Percentiles rank a stretch among this genome's conserved stretches.
Conservation (phyloP, 495 filamentous ascomycete genomes). For the Apodospora peruviana region DNA sequence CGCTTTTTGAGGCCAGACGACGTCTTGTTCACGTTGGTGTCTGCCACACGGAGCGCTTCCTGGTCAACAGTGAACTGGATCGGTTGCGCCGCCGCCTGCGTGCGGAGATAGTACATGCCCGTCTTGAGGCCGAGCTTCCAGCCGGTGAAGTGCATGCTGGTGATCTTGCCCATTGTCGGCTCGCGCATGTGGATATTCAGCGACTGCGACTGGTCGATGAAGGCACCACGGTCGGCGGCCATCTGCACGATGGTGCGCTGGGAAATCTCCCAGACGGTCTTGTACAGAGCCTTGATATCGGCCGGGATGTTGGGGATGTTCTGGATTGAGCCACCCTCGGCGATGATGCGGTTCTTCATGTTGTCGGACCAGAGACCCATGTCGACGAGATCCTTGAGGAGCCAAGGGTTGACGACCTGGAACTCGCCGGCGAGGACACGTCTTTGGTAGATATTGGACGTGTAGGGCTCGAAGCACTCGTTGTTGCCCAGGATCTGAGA, state of each 20-base stretch:
- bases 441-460: slow-evolving; percentile 98
- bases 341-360: slow-evolving; percentile 99
- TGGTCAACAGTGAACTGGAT: slow-evolving; percentile 99
- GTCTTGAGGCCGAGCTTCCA: slow-evolving; percentile 99
- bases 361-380: slow-evolving; percentile 98
- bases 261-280: slow-evolving; percentile 99
- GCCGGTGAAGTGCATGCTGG: slow-evolving; percentile 97
- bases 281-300: slow-evolving; percentile 96
- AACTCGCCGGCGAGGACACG: slow-evolving; percentile 98
- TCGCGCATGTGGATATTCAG: slow-evolving; percentile 99
- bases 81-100: slow-evolving; percentile 90
- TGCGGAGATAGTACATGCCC: slow-evolving; percentile 99
- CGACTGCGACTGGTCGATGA: slow-evolving; percentile 97
- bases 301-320: slow-evolving; percentile 92
- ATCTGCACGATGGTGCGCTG: slow-evolving; percentile 93
- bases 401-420: slow-evolving; percentile 98
- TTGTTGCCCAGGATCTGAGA: slow-evolving; percentile 97
- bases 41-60: slow-evolving; percentile 83
- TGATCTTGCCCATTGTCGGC: slow-evolving; percentile 99
- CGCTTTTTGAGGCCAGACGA: slow-evolving; percentile 62
- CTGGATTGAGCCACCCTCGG: slow-evolving; percentile 92
- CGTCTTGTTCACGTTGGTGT: slow-evolving; percentile 70
- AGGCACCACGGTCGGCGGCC: slow-evolving; percentile 96
- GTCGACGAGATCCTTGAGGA: slow-evolving; percentile 96
- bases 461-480: slow-evolving; percentile 99